These are phyloP conservation scores for Aspergillus quadrilineatus DNA, from an alignment of 2,329 filamentous ascomycete genomes.

Conservation along the genomic window DNA sequence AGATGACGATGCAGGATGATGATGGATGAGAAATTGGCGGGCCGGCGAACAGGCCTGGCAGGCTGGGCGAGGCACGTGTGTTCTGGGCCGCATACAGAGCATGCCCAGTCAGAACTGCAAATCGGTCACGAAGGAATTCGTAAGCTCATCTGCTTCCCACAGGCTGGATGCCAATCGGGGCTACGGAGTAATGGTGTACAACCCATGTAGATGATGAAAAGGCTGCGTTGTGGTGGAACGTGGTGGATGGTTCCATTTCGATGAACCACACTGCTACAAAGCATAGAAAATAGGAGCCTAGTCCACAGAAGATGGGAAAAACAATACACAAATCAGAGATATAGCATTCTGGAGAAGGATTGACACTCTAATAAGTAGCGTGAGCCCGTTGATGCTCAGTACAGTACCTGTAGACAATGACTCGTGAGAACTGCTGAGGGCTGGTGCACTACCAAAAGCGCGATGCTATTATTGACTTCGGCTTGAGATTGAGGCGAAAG, in stretches of 20 bases:
- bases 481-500: neutral
- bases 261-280: neutral
- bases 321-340: too few relatives aligned
- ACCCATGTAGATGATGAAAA: constrained; percentile 10
- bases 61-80: constrained; percentile 15
- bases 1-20: constrained; percentile 11
- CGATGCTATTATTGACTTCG: neutral
- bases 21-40: constrained; percentile 10
- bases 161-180: neutral
- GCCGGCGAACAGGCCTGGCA: constrained; percentile 5
- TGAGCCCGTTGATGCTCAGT: too few relatives aligned
- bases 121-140: neutral
- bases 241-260: constrained; percentile 17
- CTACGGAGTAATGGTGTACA: neutral
- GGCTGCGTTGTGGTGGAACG: constrained; percentile 12
- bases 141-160: neutral
- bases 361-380: too few relatives aligned
- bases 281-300: too few relatives aligned
- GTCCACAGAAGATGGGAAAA: too few relatives aligned
- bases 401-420: too few relatives aligned
- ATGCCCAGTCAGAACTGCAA: neutral
- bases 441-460: neutral
- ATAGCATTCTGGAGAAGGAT: too few relatives aligned
- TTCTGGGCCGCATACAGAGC: constrained; percentile 5
- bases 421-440: too few relatives aligned